Evolutionary conservation across 345 rosid species (phyloP), one percentile per base, ranked within the genome.

Genomic region (Eucalyptus marginata): DNA sequence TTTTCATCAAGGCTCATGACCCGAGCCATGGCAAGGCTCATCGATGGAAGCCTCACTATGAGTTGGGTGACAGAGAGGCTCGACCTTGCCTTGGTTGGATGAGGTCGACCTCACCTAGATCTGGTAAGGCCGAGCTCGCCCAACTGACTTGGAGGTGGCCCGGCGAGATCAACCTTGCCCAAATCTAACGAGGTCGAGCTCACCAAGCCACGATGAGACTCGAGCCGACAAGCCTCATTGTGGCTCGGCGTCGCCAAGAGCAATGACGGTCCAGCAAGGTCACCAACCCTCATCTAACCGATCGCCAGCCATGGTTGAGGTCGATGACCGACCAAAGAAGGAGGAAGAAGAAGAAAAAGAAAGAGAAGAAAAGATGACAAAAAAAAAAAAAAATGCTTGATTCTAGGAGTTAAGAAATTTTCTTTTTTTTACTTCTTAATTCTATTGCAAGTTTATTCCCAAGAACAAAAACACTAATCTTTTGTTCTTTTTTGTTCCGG

Each of bases 221-320:
- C 9, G 7, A 0, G 1, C 10, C 4, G 2, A 52, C 0, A 0
- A 52, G 56, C 24, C 10, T 52, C 0, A 0, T 7, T 2, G 4
- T 18, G 10, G 22, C 56, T 52, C 10, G 0, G 1, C 0, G 0
- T 52, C 56, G 18, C 7, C 0, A 2, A 4, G 56, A 52, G 9
- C 1, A 52, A 4, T 52, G 56, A 52, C 4, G 0, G 10, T 52
- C 4, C 4, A 1, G 0, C 24, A 52, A 52, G 56, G 0, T 52
- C 56, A 7, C 56, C 0, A 18, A 1, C 24, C 4, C 56, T 52
- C 10, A 52, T 52, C 24, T 52, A 52, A 4, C 56, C 4, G 1
- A 51, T 51, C 1, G 9, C 1, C 9, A 3, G 0, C 1, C 22
- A 51, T 51, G 56, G 24, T 8, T 1, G 0, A 51, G 9, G 9